Percentiles rank a stretch among this genome's conserved stretches.
phyloP scores from a whole-genome alignment of 23 red algal species.

The Gracilaria gracilis region DNA sequence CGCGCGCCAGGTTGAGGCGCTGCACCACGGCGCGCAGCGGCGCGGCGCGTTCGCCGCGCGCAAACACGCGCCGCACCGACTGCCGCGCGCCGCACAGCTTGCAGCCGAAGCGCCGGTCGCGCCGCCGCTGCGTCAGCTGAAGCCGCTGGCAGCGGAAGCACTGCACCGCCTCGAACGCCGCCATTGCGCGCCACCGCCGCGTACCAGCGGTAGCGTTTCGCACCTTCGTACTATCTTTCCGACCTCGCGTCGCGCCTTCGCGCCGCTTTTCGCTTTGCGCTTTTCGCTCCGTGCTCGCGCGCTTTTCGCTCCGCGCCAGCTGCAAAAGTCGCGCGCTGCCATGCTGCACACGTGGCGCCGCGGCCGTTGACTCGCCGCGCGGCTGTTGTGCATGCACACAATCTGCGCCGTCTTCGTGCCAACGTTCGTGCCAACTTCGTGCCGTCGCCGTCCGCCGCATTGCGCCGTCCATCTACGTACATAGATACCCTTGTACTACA shows the following conservation, averaged over 20 bases:
- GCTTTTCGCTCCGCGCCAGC: no score
- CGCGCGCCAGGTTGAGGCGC: conserved; percentile 39
- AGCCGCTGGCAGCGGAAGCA: conserved; percentile 62
- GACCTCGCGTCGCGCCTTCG: not conserved
- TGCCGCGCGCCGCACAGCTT: conserved; percentile 61
- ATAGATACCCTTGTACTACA: no score
- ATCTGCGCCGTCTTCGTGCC: no score
- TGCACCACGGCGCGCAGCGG: conserved; percentile 50
- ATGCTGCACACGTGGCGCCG: no score
- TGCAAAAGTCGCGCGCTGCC: no score
- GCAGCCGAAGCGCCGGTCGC: conserved; percentile 59
- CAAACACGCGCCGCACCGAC: conserved; percentile 46
- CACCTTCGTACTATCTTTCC: not conserved
- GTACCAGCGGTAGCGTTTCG: not conserved
- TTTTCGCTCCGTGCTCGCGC: no score
- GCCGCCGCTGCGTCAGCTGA: conserved; percentile 58
- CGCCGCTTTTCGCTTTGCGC: no score
- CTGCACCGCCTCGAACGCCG: conserved; percentile 63
- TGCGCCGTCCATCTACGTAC: no score
- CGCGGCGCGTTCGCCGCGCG: conserved; percentile 19
- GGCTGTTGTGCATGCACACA: no score
- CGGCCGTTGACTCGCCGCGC: no score
- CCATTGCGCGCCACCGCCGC: conserved; percentile 22
- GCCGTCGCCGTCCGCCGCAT: no score
- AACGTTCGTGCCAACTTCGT: no score